Conservation (phyloP, 805 yeast species). For the Saccharomycopsis fermentans region DNA sequence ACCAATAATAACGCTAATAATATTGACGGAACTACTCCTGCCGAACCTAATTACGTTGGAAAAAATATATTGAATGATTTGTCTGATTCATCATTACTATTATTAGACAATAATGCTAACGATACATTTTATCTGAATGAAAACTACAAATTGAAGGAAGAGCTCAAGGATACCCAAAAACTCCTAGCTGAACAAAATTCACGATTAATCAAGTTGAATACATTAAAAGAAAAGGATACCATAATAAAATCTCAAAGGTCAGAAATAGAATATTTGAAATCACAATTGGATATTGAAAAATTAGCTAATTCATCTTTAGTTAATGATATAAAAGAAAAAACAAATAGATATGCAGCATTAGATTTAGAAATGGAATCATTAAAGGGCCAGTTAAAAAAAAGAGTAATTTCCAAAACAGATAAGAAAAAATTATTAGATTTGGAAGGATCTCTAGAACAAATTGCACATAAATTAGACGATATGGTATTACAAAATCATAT, state of each 20-base stretch:
- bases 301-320: constrained; percentile 16
- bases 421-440: constrained; percentile 42
- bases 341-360: constrained; percentile 23
- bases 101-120: background rate
- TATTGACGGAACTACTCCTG: background rate
- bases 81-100: background rate
- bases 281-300: constrained; percentile 16
- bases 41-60: background rate
- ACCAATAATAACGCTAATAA: background rate
- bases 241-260: background rate
- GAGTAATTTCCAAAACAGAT: constrained; percentile 26
- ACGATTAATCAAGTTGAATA: background rate
- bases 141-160: constrained; percentile 1
- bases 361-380: constrained; percentile 34
- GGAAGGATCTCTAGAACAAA: constrained; percentile 47
- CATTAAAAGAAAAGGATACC: background rate
- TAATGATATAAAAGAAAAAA: constrained; percentile 22
- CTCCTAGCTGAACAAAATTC: background rate
- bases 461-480: constrained; percentile 49
- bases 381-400: constrained; percentile 26
- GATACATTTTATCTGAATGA: background rate
- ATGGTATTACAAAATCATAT: constrained; percentile 51
- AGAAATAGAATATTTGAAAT: constrained; percentile 11
- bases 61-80: constrained; percentile 2
- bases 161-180: background rate